Base-by-base conservation (phyloP, 495 filamentous ascomycete species). In the Cladorrhinum samala region DNA sequence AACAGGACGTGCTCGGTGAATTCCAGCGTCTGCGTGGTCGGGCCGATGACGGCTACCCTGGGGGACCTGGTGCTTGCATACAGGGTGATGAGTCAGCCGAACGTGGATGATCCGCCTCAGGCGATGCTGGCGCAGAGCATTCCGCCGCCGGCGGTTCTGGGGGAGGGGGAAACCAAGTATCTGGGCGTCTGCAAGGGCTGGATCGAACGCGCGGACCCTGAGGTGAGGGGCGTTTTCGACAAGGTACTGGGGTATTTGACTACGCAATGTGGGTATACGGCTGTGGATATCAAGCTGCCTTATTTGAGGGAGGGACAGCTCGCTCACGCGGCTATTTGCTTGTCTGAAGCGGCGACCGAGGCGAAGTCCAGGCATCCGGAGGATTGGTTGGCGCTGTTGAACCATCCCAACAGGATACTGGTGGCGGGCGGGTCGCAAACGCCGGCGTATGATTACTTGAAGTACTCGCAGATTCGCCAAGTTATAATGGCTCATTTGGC, bases 401-500 rank as follows among this genome's bases (percentile, higher is more conserved):
- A 84, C 13, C 68, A 84, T 2, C 75, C 87, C 8, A 95, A 89
- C 70, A 82, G 85, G 52, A 67, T 96, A n/a, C 74, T 91, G 6
- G 65, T 95, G 18, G 72, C 75, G 0, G 70, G 89, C 27, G 83
- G 77, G 20, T 65, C 65, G 33, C 81, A 83, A 51, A 87, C 89
- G 14, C 73, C 82, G 0, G 81, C 82, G 2, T 65, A 69, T 3
- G 88, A 95, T 57, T 84, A 91, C 62, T 72, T 89, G 19, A 78
- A 83, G 25, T 83, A 88, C 23, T 87, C 89, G 54, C 83, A 86
- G 52, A 68, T 97, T 48, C 78, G 92, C 14, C 75, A 79, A 9
- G 69, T 91, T 36, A 66, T 95, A 43, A 97, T 97, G 92, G 70
- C 77, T 30, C 92, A 97, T 67, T 74, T 96, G 1, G 79, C 87